Conservation (phyloP, 805 yeast species). For the Lipomyces orientalis region DNA sequence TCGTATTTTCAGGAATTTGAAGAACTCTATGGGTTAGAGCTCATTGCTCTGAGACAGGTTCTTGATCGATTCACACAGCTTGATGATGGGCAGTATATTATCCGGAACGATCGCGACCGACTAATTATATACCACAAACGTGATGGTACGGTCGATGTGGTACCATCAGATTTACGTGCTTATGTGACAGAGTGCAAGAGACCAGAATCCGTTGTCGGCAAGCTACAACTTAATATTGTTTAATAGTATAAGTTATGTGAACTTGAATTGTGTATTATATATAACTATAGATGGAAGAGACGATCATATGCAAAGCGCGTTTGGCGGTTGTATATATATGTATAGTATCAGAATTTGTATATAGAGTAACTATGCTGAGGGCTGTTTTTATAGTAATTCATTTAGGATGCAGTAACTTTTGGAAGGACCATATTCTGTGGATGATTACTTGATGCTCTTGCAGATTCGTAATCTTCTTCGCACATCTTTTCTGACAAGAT, state of each 20-base stretch:
- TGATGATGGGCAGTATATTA: slow-evolving; percentile 14
- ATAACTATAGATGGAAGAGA: neutral
- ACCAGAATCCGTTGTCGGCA: neutral
- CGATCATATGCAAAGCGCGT: neutral
- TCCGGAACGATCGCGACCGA: slow-evolving; percentile 4
- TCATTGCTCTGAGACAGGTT: neutral
- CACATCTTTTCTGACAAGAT: too few species aligned
- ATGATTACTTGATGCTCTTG: too few species aligned
- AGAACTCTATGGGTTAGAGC: neutral
- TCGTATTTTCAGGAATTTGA: neutral
- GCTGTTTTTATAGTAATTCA: neutral
- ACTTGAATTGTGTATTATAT: too few species aligned
- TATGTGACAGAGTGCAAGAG: neutral
- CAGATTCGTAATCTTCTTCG: too few species aligned
- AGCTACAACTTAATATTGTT: neutral
- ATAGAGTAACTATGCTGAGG: neutral
- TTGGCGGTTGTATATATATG: neutral
- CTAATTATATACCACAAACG: slow-evolving; percentile 5
- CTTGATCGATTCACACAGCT: slow-evolving; percentile 1
- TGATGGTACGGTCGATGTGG: neutral
- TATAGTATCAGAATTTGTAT: neutral
- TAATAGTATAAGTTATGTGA: neutral
- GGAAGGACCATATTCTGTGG: too few species aligned
- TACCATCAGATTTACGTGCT: slow-evolving; percentile 6
- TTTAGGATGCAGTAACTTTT: neutral